Base-by-base conservation (phyloP, 1,284 basidiomycete genomes). In the Exsudoporus floridanus region DNA sequence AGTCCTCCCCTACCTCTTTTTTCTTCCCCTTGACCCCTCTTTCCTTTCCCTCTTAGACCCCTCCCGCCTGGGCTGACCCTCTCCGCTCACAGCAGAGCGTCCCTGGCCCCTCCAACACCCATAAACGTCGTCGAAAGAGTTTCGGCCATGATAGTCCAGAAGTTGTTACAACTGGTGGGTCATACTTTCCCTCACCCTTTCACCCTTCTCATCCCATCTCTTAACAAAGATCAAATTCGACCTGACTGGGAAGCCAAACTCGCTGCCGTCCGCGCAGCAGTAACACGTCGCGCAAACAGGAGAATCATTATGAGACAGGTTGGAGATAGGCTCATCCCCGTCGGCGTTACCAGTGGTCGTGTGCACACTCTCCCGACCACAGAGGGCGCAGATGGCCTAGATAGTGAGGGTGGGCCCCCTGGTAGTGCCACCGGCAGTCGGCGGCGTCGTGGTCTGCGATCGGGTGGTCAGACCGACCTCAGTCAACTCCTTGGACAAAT, bases 221-320 rank as follows among this genome's bases (percentile, higher is more conserved):
- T 41, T 47, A 31, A 28, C 62, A 92, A 64, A 64, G 94, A 98
- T 74, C 86, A 92, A 71, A 92, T 97, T 56, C 86, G 93, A 52
- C 94, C 93, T 2, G 93, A 97, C 71, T 97, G 94, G 94, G 92
- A 97, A 74, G 80, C 84, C 33, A 96, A 98, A 72, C 74, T 96
- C 37, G 91, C 94, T 56, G 85, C 90, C 46, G 88, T 97, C 51
- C 85, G 90, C 58, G 90, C 94, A 50, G 86, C 91, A 43, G 93
- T 94, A 35, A 83, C 90, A 35, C 82, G 95, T 56, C 83, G 94
- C 43, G 96, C 97, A 16, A 96, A 97, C 65, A 81, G 96, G 60
- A 82, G 97, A 34, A 97, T 99, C 66, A 91, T 99, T 51, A 98
- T 99, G 94, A 87, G 97, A 41, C 94, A 98, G 70, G 94, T 98